Percentiles rank a stretch among this genome's conserved stretches.
Conservation (phyloP, 1,284 basidiomycete genomes). For the Wolfiporia cocos region DNA sequence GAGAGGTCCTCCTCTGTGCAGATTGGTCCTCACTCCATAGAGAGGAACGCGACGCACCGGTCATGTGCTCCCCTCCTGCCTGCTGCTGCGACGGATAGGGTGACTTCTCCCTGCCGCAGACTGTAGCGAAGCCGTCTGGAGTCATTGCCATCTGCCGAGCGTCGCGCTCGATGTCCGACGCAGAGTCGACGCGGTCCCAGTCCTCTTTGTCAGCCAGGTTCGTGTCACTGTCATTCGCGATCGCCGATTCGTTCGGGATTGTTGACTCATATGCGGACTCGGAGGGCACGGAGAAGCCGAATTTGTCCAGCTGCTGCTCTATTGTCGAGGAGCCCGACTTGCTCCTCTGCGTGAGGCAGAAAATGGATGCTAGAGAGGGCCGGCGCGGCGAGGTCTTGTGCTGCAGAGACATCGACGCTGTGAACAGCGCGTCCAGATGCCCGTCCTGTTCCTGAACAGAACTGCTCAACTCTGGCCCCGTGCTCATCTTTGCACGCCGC, state of each 20-base stretch:
- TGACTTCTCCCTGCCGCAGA: slow-evolving; percentile 35
- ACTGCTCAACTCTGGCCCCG: slow-evolving; percentile 43
- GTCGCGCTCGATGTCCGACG: slow-evolving; percentile 50
- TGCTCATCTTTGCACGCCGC: slow-evolving; percentile 44
- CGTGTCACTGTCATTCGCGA: slow-evolving; percentile 1
- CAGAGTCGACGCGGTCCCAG: slow-evolving; percentile 68
- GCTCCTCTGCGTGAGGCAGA: slow-evolving; percentile 55
- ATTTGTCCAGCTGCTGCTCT: slow-evolving; percentile 14
- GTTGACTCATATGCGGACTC: slow-evolving; percentile 16
- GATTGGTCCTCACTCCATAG: slow-evolving; percentile 28
- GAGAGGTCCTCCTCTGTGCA: background rate
- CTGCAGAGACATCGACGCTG: slow-evolving; percentile 28
- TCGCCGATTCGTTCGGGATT: too few species aligned
- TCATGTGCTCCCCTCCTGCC: slow-evolving; percentile 20
- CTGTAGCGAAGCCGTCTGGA: slow-evolving; percentile 39
- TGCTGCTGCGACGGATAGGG: slow-evolving; percentile 37
- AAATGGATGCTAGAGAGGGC: slow-evolving; percentile 72
- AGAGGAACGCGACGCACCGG: slow-evolving; percentile 41
- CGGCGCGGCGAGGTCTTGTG: slow-evolving; percentile 58
- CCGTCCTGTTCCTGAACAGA: slow-evolving; percentile 26
- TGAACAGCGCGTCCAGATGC: slow-evolving; percentile 32
- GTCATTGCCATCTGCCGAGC: slow-evolving; percentile 27
- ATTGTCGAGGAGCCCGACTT: slow-evolving; percentile 23
- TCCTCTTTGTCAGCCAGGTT: slow-evolving; percentile 34
- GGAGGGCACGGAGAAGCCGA: slow-evolving; percentile 13